Base-by-base conservation (phyloP, 305 asterid genomes). In the Plantago coronopus region DNA sequence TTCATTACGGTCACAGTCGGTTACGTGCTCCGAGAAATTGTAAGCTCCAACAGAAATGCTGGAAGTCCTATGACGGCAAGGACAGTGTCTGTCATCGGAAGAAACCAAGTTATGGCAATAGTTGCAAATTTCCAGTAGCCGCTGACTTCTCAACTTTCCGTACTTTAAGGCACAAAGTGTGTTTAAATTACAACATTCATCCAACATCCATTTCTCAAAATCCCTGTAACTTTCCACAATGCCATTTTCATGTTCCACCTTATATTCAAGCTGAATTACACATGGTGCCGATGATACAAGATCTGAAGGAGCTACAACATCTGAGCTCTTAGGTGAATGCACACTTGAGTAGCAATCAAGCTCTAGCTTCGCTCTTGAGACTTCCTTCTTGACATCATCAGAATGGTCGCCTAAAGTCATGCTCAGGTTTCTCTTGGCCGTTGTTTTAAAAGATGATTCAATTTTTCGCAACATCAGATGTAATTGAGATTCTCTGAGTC, bases 401-500 rank as follows among this genome's bases (percentile, higher is more conserved):
- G 74, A 61, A 68, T 29, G 57, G 50, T 55, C 40, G 18, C 46
- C 19, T 61, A 42, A 65, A 25, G 34, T 48, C 15, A 38, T 38
- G 1, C 16, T 38, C 43, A 38, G 43, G 69, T 76, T 76, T 65
- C 60, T 81, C 67, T 65, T 71, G 12, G 69, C 83, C 46, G 83
- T 62, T 66, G 70, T 81, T 73, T 77, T 91, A 69, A 86, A 91
- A 68, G 87, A 70, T 50, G 68, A 64, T 72, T 85, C 96, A 70
- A 91, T 75, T 62, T 72, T 84, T 72, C 62, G 95, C 81, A 91
- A 75, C 88, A 91, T 82, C 14, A 80, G 69, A 64, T 85, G 91
- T 78, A 91, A 72, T 62, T 86, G 94, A 67, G 83, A 83, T 74
- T 91, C 97, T 83, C 98, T 81, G 64, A 67, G 68, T 57, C 98